Percentiles rank a stretch among this genome's conserved stretches.
These are phyloP conservation scores for Nannizziopsis arthrosporioides DNA, from an alignment of 2,329 filamentous ascomycete genomes.

Conservation along the genomic window DNA sequence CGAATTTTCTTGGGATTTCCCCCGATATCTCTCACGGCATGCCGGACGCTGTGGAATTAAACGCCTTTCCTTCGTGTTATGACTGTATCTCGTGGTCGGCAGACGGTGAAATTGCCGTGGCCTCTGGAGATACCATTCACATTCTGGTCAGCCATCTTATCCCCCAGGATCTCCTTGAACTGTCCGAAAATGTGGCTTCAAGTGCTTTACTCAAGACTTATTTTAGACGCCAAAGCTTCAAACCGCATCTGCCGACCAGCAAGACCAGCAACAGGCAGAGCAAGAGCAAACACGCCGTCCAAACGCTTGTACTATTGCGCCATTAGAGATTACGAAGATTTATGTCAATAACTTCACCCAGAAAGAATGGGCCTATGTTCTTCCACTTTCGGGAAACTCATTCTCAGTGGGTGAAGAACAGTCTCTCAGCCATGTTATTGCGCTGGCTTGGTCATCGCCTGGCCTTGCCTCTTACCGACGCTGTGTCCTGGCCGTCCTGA, in stretches of 20 bases:
- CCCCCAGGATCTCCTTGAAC: no score
- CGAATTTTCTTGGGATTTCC: no score
- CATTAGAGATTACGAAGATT: slow-evolving; percentile 34
- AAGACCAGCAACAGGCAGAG: background rate
- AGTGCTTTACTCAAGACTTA: background rate
- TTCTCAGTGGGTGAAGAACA: slow-evolving; percentile 51
- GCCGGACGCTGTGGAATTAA: slow-evolving; percentile 28
- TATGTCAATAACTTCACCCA: slow-evolving; percentile 42
- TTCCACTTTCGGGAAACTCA: slow-evolving; percentile 36
- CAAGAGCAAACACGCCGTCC: background rate
- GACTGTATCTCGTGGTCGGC: slow-evolving; percentile 48
- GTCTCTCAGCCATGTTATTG: slow-evolving; percentile 40
- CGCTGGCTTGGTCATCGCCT: slow-evolving; percentile 45
- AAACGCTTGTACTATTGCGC: slow-evolving; percentile 13
- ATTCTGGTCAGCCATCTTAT: slow-evolving; percentile 33
- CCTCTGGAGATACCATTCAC: slow-evolving; percentile 44
- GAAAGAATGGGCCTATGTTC: slow-evolving; percentile 39
- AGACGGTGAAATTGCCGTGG: slow-evolving; percentile 47
- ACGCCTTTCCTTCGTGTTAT: slow-evolving; percentile 41
- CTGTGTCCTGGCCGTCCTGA: slow-evolving; percentile 45
- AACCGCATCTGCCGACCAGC: background rate
- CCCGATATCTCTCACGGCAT: slow-evolving; percentile 15
- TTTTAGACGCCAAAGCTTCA: slow-evolving; percentile 26
- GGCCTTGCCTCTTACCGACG: slow-evolving; percentile 45
- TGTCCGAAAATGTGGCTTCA: no score